Evolutionary conservation across 176 grass and related monocot genomes (phyloP).

Genomic region (Pharus latifolius): DNA sequence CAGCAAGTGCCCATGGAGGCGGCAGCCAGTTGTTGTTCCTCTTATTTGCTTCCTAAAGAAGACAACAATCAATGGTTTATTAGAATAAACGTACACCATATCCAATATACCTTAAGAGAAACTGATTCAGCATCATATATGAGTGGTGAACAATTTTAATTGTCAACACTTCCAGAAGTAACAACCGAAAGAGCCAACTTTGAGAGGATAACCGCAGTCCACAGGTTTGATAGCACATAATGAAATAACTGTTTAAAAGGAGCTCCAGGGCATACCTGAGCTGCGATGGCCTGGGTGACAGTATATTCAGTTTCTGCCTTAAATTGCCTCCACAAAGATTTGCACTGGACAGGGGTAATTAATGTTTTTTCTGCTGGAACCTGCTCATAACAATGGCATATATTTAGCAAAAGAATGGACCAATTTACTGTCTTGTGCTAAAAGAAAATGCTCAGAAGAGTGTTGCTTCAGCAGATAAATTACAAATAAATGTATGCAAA

Average conservation of each 20-base stretch:
- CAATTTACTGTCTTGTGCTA: conserved; percentile 7
- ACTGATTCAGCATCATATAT: too few relatives aligned
- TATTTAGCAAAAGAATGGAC: conserved; percentile 18
- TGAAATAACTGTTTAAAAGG: not conserved
- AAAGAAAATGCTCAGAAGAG: conserved; percentile 16
- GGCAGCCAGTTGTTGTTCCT: conserved; percentile 94
- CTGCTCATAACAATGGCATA: conserved; percentile 25
- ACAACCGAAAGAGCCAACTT: not conserved
- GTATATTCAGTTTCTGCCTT: conserved; percentile 92
- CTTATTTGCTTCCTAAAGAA: conserved; percentile 87
- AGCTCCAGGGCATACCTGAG: conserved; percentile 45
- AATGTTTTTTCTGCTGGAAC: conserved; percentile 62
- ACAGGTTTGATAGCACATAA: not conserved
- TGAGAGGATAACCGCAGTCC: not conserved
- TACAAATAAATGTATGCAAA: conserved; percentile 4
- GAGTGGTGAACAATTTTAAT: not conserved
- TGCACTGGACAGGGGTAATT: conserved; percentile 84
- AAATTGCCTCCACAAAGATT: conserved; percentile 91
- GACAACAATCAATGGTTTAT: not conserved
- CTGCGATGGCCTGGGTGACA: conserved; percentile 83
- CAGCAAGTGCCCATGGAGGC: conserved; percentile 95
- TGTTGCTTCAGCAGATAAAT: conserved; percentile 3
- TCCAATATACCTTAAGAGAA: too few relatives aligned
- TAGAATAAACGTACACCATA: not conserved
- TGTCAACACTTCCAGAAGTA: not conserved